Base-by-base conservation (phyloP, 2,329 filamentous ascomycete species). In the Alternaria metachromatica region DNA sequence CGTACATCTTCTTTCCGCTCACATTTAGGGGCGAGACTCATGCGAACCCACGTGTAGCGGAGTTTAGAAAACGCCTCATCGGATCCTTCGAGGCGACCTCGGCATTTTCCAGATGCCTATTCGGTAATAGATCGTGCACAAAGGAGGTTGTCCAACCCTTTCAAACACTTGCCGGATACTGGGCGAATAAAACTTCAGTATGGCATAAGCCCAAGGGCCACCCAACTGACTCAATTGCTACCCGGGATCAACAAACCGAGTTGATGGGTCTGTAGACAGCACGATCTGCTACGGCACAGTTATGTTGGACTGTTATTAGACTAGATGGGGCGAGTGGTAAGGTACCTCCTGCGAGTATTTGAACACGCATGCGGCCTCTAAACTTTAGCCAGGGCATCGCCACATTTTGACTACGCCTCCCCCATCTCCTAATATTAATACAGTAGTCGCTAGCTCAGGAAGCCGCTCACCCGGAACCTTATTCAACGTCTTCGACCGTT, bases 331-430 rank as follows among this genome's bases (percentile, higher is more conserved):
- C 26, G 59, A 54, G 25, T 53, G 37, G 56, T 63, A 30, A 46
- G 20, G 53, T 56, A 43, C 45, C 12, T 46, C 33, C 44, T 60
- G 58, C 18, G 21, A 66, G 66, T 72, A 69, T 63, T 64, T 72
- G 64, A 69, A 64, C 51, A 59, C 58, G 37, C 54, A 37, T 64
- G 44, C 55, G 55, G 61, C 66, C 49, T 44, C 54, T n/a, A 57
- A 46, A 37, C 25, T 25, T 46, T 30, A 25, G 33, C 43, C 62
- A 64, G 64, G 64, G 62, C 62, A 58, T 63, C 46, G 60, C 60
- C 58, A 60, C 44, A 41, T 30, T 64, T 65, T 53, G 56, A 48
- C 55, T 41, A 26, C 48, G 43, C 25, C 60, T 62, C 33, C 41
- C 44, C 50, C 26, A 54, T 41, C 45, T 63, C 54, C 44, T 63